Base-by-base conservation (phyloP, 495 filamentous ascomycete species). In the Umbilicaria muhlenbergii region DNA sequence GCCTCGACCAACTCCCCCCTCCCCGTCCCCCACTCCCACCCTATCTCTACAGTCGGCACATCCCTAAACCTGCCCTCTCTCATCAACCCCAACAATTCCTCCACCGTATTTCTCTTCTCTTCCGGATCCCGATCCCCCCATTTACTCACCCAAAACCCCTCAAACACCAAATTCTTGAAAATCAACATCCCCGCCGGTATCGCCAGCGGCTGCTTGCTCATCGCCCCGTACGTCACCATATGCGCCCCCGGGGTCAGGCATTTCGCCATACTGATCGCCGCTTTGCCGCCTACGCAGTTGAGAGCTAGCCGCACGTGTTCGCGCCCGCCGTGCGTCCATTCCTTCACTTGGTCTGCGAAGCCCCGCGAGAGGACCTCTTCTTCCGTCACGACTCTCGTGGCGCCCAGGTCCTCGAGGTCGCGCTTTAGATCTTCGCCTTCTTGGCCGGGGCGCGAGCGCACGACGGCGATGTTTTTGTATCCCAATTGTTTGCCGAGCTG, bases 271-370 rank as follows among this genome's bases (percentile, higher is more conserved):
- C 77, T 70, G 19, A 75, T 71, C 4, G 84, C 83, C 33, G 77
- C 73, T 57, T 85, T 82, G 1, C 91, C 91, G n/a, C 91, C 92
- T 0, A 98, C 91, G 56, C 92, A 98, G 55, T 98, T 96, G 37
- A 98, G 59, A 0, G 76, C 92, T 5, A 98, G 62, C 43, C 75
- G 71, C 35, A 93, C 66, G 0, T 72, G 68, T 44, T 86, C 78
- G 13, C 73, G 64, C 3, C 74, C 81, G 3, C 77, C 74, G 34
- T 75, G 68, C 28, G 85, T 92, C 60, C 77, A 69, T 40, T 81
- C 72, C 32, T 80, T 73, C 10, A 92, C 66, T 43, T 63, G 55
- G 7, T 78, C 71, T 24, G 58, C 56, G 55, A 92, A 89, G 5
- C 61, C 68, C 43, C 73, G 68, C 5, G 67, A 67, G 41, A 88